Base-by-base conservation (phyloP, 495 filamentous ascomycete species). In the Delitschia confertaspora region DNA sequence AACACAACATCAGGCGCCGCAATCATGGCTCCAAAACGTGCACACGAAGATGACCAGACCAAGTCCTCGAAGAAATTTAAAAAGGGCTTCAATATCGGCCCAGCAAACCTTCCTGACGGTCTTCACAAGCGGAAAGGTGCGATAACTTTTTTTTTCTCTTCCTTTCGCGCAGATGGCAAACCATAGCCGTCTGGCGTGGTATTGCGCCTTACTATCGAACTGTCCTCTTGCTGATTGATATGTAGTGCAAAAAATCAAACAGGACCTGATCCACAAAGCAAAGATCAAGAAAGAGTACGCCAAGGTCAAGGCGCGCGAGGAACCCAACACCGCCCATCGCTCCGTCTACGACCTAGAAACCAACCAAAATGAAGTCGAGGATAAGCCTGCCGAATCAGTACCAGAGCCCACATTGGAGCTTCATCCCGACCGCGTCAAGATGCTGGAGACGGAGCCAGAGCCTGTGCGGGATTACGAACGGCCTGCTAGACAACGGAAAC, bases 211-310 rank as follows among this genome's bases (percentile, higher is more conserved):
- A 16, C 14, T 26, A 3, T 38, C 20, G 35, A 35, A 21, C 49
- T 21, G 2, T 16, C 36, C 27, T 20, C 27, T 13, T 16, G 32
- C 40, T 48, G 31, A 47, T 41, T 49, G 19, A 37, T 21, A 8
- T n/a, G 5, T 52, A 95, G 89, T 83, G 34, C 77, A 86, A 67
- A 95, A 93, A 64, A 91, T 95, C 56, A 96, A 96, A 62, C 71
- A 79, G 42, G 75, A 84, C 49, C 69, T 98, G 35, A 95, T 98
- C 60, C 75, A 85, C 60, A 93, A 88, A 63, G 88, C 89, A 53
- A 94, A 95, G 64, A 72, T 94, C 34, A 94, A 88, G 64, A 95
- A 93, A 64, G 72, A 83, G 31, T 95, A 94, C 61, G 83, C 79
- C 53, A 98, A 95, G 63, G 66, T 94, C 43, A 85, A 88, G 60